Base-by-base conservation (phyloP, 129 eudicot genomes). In the Escallonia herrerae region DNA sequence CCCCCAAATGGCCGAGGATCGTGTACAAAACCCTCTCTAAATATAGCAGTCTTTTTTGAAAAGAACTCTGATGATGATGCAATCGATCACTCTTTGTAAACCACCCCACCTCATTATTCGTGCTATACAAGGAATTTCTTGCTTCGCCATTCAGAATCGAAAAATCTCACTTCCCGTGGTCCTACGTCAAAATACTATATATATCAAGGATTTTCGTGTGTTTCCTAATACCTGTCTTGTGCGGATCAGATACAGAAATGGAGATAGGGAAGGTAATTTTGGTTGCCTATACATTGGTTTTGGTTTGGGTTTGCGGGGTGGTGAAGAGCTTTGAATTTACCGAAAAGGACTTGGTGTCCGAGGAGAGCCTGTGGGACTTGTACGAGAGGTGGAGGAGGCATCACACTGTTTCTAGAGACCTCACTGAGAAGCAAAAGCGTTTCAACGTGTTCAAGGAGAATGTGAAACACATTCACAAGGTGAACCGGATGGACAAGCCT, bases 361-460 rank as follows among this genome's bases (percentile, higher is more conserved):
- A 90, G 11, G 93, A 87, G 56, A 82, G 79, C 64, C 66, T 87
- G 49, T 87, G 97, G 95, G 82, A 80, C 48, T 69, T 90, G 72
- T 90, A 86, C 41, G 89, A 86, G 50, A 64, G 87, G 63, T 90
- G 97, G 97, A 80, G 97, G 68, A 76, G 85, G 79, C 87, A 82
- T 72, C 95, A 90, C 78, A 87, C 84, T 0, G 84, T 90, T 38
- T 82, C 95, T 3, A 71, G 83, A 40, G 93, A 84, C 64, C 83
- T 84, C 15, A 73, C 76, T 3, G 95, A 87, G 62, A 90, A 87
- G 72, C 70, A 42, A 33, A 75, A 62, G 47, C 90, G 97, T 37
- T 90, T 84, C 80, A 90, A 90, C 9, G 95, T 90, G 74, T 91
- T 87, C 72, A 87, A 84, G 77, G 84, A 76, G 6, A 91, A 91